Percentiles rank a stretch among this genome's conserved stretches.
Evolutionary conservation across 2,329 filamentous ascomycete genomes (phyloP).

Genomic region (Shiraia bambusicola): DNA sequence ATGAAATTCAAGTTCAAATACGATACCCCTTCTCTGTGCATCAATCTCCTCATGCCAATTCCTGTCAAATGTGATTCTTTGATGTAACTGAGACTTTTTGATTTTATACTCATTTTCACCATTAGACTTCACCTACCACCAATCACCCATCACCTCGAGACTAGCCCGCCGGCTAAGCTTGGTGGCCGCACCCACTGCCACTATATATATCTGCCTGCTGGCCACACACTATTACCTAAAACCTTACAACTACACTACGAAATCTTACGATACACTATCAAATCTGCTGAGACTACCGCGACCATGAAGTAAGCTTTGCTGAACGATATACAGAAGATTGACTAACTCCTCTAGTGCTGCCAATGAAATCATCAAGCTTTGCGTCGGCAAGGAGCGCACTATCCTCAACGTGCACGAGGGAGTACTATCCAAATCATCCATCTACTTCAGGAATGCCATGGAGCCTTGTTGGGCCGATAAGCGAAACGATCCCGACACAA

Average conservation of each 20-base stretch:
- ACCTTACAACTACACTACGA: background rate
- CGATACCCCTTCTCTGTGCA: slow-evolving; percentile 1
- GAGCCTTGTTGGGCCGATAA: slow-evolving; percentile 5
- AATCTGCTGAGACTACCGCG: background rate
- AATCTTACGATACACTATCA: background rate
- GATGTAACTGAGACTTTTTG: background rate
- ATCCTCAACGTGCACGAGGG: slow-evolving; percentile 3
- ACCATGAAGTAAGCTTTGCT: slow-evolving; percentile 1
- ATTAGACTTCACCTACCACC: background rate
- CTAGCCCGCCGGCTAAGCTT: too few species aligned
- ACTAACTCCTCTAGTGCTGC: background rate
- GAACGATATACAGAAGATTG: too few species aligned
- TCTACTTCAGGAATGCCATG: slow-evolving; percentile 6
- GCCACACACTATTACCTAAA: background rate
- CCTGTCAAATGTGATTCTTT: background rate
- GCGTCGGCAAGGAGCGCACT: background rate
- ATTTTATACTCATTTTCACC: background rate
- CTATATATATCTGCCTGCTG: background rate
- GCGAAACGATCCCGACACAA: background rate
- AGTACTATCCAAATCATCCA: slow-evolving; percentile 6
- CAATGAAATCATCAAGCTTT: slow-evolving; percentile 1
- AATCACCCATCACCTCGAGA: too few species aligned
- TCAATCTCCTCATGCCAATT: background rate
- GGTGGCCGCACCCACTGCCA: too few species aligned
- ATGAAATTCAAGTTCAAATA: background rate